Base-by-base conservation (phyloP, 2,329 filamentous ascomycete genomes). In the Aspergillaceae sp. region DNA sequence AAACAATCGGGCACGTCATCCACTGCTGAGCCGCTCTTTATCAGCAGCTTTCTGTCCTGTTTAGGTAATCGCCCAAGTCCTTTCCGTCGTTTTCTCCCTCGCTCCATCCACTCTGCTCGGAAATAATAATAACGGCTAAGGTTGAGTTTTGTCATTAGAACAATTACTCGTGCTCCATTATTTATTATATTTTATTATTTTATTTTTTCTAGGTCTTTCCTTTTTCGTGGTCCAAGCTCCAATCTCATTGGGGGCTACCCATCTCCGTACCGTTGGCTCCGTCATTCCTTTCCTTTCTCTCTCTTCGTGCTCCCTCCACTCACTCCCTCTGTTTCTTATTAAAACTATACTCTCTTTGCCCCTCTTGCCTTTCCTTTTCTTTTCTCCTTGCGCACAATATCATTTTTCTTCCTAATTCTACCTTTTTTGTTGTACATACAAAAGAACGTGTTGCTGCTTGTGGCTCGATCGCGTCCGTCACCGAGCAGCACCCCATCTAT, bases 301-400 rank as follows among this genome's bases (percentile, higher is more conserved):
- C 40, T 35, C 41, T 34, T 34, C 41, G 37, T 48, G 9, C 51
- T 53, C 43, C 40, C 48, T 48, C 37, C 48, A 10, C 30, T 32
- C 38, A 51, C 50, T 41, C 53, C 49, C 49, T 53, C 56, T 42
- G 47, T 54, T 47, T 57, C 54, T 19, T 19, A 19, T 19, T 19
- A 19, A 19, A 19, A 19, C 49, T 49, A 49, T 46, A 48, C 48
- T 51, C 43, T 52, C 50, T 51, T 38, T 38, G 34, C 38, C 19
- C 19, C 19, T 37, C 27, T 43, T 58, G 49, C 40, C 35, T 41
- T 42, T 46, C 46, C 45, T 52, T 45, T 47, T 47, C 50, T 42
- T n/a, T 11, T 36, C 9, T 7, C 34, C 9, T 19, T 19, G 19
- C 19, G 19, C 19, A 19, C 19, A 19, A 19, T 19, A 19, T 19